Evolutionary conservation across 768 basidiomycete species (phyloP), one percentile per base, ranked within the genome.

Genomic region (Porphyrellus cyaneotinctus): DNA sequence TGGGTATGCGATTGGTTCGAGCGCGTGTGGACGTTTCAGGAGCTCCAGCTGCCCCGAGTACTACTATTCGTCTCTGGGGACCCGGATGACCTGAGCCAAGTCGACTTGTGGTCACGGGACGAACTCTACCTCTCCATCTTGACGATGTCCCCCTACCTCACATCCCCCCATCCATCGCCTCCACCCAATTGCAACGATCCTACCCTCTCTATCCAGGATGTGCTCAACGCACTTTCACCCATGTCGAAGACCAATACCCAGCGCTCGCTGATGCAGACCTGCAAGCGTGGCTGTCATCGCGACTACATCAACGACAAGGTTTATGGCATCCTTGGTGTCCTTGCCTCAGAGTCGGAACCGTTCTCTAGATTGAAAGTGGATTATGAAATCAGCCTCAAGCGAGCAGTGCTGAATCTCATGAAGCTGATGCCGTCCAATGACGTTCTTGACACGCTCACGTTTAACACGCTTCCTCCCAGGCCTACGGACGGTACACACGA

Each of bases 1-100:
- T 47, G 56, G 48, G 56, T 57, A 17, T 56, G 51, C 18, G 28
- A 47, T 23, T 57, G 56, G 56, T 56, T 56, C 20, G 56, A 57
- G 45, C 43, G 53, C 18, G 56, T 57, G 7, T 57, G 56, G 54
- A 57, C 56, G 5, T 56, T 56, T 30, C 54, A 57, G 41, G 54
- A 57, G 23, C 54, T 57, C 18, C 56, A 50, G 39, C 24, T 57
- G 9, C 53, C 54, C 3, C 35, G 37, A 23, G 28, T 22, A 26
- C 11, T 56, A 6, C n/a, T 57, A 8, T 56, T 57, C 36, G 39
- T 57, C n/a, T n/a, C n/a, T n/a, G n/a, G n/a, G n/a, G n/a, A n/a
- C n/a, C n/a, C n/a, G n/a, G n/a, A n/a, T n/a, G n/a, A n/a, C n/a
- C n/a, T n/a, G n/a, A n/a, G n/a, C n/a, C n/a, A n/a, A n/a, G n/a